A percentile compares a stretch with the other conserved stretches of the same genome.
These are phyloP conservation scores for Pythium oligandrum DNA, from an alignment of 352 stramenopile genomes.

Conservation along the genomic window DNA sequence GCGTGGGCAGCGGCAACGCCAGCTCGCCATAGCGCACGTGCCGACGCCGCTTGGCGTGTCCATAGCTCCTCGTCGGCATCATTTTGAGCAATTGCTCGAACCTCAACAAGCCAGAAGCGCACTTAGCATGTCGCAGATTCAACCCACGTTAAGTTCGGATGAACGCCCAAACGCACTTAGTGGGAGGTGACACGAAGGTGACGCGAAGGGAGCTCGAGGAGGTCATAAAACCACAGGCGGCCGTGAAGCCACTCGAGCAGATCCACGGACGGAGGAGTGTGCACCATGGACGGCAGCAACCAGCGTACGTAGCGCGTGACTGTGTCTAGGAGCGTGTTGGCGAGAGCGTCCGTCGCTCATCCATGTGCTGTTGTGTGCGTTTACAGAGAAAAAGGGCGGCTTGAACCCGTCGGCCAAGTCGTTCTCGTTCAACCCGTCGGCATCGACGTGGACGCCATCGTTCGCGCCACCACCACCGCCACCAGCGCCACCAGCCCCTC, in stretches of 20 bases:
- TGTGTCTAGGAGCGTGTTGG: neutral
- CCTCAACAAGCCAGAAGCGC: too few species aligned
- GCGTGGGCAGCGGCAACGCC: constrained; percentile 7
- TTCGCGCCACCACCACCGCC: constrained; percentile 32
- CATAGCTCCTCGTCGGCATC: too few species aligned
- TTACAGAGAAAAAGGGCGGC: constrained; percentile 40
- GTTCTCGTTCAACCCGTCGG: constrained; percentile 78
- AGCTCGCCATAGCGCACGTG: neutral
- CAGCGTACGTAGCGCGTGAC: constrained; percentile 23
- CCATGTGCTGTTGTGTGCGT: neutral
- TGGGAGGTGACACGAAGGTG: constrained; percentile 5
- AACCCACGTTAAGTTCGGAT: too few species aligned
- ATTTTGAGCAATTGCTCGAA: too few species aligned
- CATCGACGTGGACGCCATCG: constrained; percentile 56
- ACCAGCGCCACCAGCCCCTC: constrained; percentile 25
- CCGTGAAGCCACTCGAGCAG: neutral
- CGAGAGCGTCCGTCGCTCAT: neutral
- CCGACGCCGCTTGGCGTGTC: neutral
- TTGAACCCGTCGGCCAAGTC: constrained; percentile 59
- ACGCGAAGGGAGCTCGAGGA: neutral
- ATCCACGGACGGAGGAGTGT: neutral
- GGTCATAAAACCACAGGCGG: constrained; percentile 3
- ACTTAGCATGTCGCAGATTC: too few species aligned
- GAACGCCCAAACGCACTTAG: too few species aligned
- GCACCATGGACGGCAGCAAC: constrained; percentile 33